Base-by-base conservation (phyloP, 768 basidiomycete genomes). In the Collybia sp. region DNA sequence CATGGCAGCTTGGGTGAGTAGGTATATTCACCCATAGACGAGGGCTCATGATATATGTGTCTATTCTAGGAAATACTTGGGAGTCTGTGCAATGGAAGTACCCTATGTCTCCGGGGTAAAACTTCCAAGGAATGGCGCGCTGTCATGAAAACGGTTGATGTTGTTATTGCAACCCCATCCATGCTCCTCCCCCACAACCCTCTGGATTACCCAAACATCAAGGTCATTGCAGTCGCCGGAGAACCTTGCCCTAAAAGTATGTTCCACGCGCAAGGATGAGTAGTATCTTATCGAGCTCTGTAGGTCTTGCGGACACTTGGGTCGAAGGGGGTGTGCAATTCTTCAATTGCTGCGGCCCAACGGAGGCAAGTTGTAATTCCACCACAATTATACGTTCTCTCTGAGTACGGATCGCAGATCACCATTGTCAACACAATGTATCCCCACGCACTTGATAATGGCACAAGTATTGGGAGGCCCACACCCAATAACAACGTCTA, bases 1-100 rank as follows among this genome's bases (percentile, higher is more conserved):
- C 52, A 82, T 83, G 79, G 78, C 76, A 36, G 79, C 78, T 15
- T 83, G 82, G 82, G 77, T 66, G 49, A 50, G 41, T 13, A 33
- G 30, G 35, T 16, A 36, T 34, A 30, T 38, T 40, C 34, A 33
- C 13, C 19, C 18, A n/a, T 8, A n/a, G 9, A 73, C 50, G 69
- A 70, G 67, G 65, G 66, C 30, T 68, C 70, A 3, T 73, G 70
- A 69, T 68, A 42, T 20, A 34, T 41, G 47, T 71, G 64, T 59
- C 60, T 42, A 63, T 68, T 5, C 8, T 69, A 75, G 77, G 77
- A 80, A 55, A 73, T 75, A 20, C 64, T 80, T 13, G 75, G 76
- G 5, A 66, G 71, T 9, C 58, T 80, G 43, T 68, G 61, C 54
- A 79, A 79, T 46, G 79, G 77, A 0, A 68, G 70, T 40, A 79